Conservation (phyloP, 345 rosid genomes). For the Capsella bursapastoris region DNA sequence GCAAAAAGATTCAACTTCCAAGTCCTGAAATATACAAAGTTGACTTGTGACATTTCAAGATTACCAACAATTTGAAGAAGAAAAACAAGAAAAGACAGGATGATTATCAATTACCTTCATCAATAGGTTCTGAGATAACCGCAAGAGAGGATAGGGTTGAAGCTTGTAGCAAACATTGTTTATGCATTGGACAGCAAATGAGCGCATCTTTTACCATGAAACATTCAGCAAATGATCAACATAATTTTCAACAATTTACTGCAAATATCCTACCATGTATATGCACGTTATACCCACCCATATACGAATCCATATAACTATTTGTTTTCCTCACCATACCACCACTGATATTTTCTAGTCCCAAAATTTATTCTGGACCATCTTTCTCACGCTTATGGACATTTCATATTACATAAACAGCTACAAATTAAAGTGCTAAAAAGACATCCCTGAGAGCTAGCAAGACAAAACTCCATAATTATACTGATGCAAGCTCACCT, state of each 20-base stretch:
- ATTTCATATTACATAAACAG: constrained; percentile 5
- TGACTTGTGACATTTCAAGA: constrained; percentile 23
- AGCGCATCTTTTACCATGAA: constrained; percentile 59
- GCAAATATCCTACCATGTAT: constrained; percentile 6
- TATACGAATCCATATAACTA: constrained; percentile 4
- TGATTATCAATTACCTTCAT: constrained; percentile 59
- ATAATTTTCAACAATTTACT: constrained; percentile 13
- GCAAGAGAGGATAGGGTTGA: constrained; percentile 79
- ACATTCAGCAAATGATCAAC: constrained; percentile 27
- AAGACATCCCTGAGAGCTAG: constrained; percentile 18
- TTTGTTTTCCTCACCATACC: not conserved
- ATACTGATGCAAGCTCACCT: constrained; percentile 52
- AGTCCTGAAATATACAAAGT: constrained; percentile 53
- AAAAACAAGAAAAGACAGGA: not conserved
- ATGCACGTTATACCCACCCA: not conserved
- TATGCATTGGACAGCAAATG: constrained; percentile 63
- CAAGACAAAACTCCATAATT: constrained; percentile 3
- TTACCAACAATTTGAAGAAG: constrained; percentile 19
- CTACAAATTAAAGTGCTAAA: not conserved
- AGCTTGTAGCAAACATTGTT: constrained; percentile 85
- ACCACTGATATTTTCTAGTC: not conserved
- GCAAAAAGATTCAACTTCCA: constrained; percentile 71
- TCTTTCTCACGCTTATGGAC: constrained; percentile 11
- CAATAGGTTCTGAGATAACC: constrained; percentile 64
- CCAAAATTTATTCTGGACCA: not conserved